phyloP scores from a whole-genome alignment of 1,139 yeast species.

The Geotrichum histeridarum region DNA sequence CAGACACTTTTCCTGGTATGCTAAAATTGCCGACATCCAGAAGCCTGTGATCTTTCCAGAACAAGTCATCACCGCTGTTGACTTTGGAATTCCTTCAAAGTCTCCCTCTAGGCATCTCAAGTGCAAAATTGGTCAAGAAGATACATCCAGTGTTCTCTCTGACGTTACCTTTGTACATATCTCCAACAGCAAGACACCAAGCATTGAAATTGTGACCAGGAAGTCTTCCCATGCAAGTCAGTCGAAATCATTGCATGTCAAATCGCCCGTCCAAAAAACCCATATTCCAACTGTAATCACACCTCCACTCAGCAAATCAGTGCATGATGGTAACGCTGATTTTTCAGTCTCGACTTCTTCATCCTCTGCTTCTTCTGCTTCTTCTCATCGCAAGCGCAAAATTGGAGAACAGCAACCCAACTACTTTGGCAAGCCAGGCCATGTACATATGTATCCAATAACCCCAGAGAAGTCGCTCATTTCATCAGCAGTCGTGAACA shows the following conservation, averaged over 20 bases:
- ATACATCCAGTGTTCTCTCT: not conserved
- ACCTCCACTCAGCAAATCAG: not conserved
- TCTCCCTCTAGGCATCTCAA: not conserved
- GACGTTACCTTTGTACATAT: conserved; percentile 10
- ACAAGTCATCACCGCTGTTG: not conserved
- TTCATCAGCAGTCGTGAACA: conserved; percentile 1
- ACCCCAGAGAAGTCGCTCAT: conserved; percentile 4
- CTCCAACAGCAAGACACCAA: conserved; percentile 1
- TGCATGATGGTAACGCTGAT: not conserved
- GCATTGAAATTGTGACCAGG: not conserved
- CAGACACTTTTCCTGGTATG: conserved; percentile 17
- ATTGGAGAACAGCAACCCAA: not conserved
- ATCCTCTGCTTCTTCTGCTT: not conserved
- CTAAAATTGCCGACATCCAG: not conserved
- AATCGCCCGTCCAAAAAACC: not conserved
- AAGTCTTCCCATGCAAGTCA: not conserved
- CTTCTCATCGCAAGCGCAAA: not conserved
- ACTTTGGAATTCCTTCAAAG: not conserved
- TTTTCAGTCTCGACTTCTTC: not conserved
- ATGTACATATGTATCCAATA: not conserved
- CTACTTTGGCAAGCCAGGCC: too few species aligned
- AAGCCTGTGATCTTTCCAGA: not conserved
- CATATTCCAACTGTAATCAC: not conserved
- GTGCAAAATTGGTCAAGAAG: not conserved
- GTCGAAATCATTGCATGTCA: not conserved